phyloP scores from a whole-genome alignment of 1,139 yeast species.

The Spencermartinsiella ligniputridi region DNA sequence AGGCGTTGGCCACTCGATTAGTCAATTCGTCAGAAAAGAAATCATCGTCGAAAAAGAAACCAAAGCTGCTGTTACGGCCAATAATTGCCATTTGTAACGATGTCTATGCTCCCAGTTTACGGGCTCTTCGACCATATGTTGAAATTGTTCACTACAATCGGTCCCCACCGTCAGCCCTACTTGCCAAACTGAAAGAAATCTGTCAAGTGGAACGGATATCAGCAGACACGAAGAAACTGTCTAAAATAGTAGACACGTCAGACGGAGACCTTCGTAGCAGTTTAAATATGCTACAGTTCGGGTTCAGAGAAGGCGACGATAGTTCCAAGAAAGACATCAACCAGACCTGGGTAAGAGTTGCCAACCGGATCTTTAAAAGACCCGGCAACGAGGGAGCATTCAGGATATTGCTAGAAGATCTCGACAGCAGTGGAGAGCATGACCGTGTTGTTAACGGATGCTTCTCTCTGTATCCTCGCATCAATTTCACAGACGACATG shows the following conservation, averaged over 20 bases:
- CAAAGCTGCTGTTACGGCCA: conserved; percentile 62
- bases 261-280: conserved; percentile 88
- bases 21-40: conserved; percentile 24
- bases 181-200: conserved; percentile 47
- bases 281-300: conserved; percentile 77
- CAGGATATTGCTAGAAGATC: conserved; percentile 42
- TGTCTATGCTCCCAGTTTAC: conserved; percentile 66
- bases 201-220: conserved; percentile 44
- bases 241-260: conserved; percentile 61
- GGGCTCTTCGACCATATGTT: conserved; percentile 64
- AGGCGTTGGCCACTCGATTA: conserved; percentile 33
- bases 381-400: conserved; percentile 48
- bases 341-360: conserved; percentile 23
- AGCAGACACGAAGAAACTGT: conserved; percentile 39
- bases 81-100: conserved; percentile 92
- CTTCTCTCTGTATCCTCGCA: conserved; percentile 55
- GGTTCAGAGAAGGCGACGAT: conserved; percentile 29
- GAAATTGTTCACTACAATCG: conserved; percentile 66
- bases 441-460: conserved; percentile 70
- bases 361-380: conserved; percentile 26
- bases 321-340: conserved; percentile 22
- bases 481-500: conserved; percentile 61
- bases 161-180: conserved; percentile 49
- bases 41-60: conserved; percentile 27
- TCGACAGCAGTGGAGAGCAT: conserved; percentile 44